Conservation (phyloP, 1,284 basidiomycete species). For the Afroboletus lepidellus region DNA sequence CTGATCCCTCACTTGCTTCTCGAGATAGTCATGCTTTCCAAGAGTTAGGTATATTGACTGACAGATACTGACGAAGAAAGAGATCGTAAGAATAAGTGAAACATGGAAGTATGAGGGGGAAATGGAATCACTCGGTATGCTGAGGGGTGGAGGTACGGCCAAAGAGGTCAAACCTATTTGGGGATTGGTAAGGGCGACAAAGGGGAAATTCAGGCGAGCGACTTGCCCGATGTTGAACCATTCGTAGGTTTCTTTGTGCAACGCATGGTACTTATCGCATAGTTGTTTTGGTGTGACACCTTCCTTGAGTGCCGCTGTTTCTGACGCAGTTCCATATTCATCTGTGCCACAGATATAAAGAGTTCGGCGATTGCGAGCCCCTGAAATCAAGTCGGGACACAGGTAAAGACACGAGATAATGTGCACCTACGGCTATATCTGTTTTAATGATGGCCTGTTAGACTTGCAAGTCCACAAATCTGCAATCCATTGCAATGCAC, state of each 20-base stretch:
- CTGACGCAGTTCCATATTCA: conserved; percentile 98
- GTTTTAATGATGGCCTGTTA: conserved; percentile 27
- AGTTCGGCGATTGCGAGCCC: conserved; percentile 72
- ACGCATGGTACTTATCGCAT: conserved; percentile 90
- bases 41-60: conserved; percentile 88
- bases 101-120: conserved; percentile 18
- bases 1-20: conserved; percentile 85
- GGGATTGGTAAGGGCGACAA: conserved; percentile 6
- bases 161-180: conserved; percentile 89
- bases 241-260: conserved; percentile 92
- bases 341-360: conserved; percentile 96
- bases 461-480: not conserved
- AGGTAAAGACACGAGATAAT: not conserved
- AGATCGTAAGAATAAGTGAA: not conserved
- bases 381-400: conserved; percentile 37
- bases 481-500: conserved; percentile 27
- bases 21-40: conserved; percentile 72
- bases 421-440: conserved; percentile 67
- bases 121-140: conserved; percentile 78
- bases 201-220: not conserved
- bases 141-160: conserved; percentile 90
- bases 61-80: conserved; percentile 62
- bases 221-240: conserved; percentile 87
- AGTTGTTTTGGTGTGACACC: conserved; percentile 83
- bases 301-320: conserved; percentile 96